Evolutionary conservation across 768 basidiomycete species (phyloP), one percentile per base, ranked within the genome.

Genomic region (Mycena sanguinolenta): DNA sequence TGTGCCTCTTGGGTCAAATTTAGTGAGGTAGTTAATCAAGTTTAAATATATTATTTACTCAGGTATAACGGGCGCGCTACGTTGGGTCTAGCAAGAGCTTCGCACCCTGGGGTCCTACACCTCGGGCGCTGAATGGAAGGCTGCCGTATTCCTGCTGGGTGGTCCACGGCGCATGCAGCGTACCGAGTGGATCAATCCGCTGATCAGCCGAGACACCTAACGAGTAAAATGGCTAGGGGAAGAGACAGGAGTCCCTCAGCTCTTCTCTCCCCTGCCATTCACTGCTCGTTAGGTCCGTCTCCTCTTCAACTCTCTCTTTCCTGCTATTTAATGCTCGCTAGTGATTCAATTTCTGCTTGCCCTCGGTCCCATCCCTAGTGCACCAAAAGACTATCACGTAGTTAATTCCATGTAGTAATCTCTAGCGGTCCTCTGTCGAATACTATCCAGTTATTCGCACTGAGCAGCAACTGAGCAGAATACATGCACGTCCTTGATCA

Each of bases 271-370:
- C 53, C 16, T 44, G 42, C 53, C 53, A 28, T 54, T 54, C 30
- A 32, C 53, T 54, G 53, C 53, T 54, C 30, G 53, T 30, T 54
- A 54, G 53, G 53, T 54, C 14, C 53, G 53, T 32, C 53, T 52
- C 53, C 34, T 34, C 34, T 54, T 32, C 53, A 2, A 21, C 28
- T 54, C 53, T 54, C 30, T 54, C 28, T 54, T 53, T 28, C 28
- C 30, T 32, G 17, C 19, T 9, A 32, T 32, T 54, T 54, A 53
- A 17, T 54, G 53, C 53, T 32, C 53, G 30, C 14, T 54, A 54
- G 53, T 52, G 28, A 27, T 34, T 28, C 30, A 54, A 54, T 28
- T 53, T 54, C 30, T 54, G 28, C 30, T 21, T n/a, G 34, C 53
- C 53, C 53, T 17, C 53, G 16, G 16, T 54, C 53, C 53, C 16